phyloP scores from a whole-genome alignment of 257 asterid species.

The Penstemon davidsonii region DNA sequence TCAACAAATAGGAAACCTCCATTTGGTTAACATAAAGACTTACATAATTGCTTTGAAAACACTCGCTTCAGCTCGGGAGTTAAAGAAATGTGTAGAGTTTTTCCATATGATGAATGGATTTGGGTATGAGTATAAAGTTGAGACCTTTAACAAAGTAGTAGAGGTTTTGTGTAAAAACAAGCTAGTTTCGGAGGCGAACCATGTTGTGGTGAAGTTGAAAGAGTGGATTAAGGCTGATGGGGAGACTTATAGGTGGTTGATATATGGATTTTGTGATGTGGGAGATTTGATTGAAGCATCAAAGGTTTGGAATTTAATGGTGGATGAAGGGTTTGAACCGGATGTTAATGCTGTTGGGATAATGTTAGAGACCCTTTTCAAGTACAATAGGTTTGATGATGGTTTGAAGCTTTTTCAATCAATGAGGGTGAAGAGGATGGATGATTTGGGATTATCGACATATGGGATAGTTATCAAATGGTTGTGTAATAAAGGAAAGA shows the following conservation, averaged over 20 bases:
- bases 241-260: slow-evolving; percentile 73
- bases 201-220: slow-evolving; percentile 61
- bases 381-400: slow-evolving; percentile 50
- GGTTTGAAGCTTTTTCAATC: slow-evolving; percentile 76
- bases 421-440: slow-evolving; percentile 49
- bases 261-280: slow-evolving; percentile 77
- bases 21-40: slow-evolving; percentile 62
- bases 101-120: slow-evolving; percentile 75
- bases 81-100: slow-evolving; percentile 77
- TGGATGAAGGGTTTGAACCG: slow-evolving; percentile 67
- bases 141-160: slow-evolving; percentile 52
- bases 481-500: slow-evolving; percentile 75
- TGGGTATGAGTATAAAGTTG: slow-evolving; percentile 63
- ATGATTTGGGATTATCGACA: slow-evolving; percentile 48
- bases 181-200: slow-evolving; percentile 77
- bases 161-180: slow-evolving; percentile 59
- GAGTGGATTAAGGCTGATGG: slow-evolving; percentile 54
- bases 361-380: slow-evolving; percentile 72
- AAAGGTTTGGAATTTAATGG: slow-evolving; percentile 83
- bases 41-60: slow-evolving; percentile 58
- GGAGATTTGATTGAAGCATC: slow-evolving; percentile 86
- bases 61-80: slow-evolving; percentile 72
- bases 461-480: slow-evolving; percentile 69
- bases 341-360: slow-evolving; percentile 39
- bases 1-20: slow-evolving; percentile 57